phyloP scores from a whole-genome alignment of 306 rosid species.

The Castanea sativa region DNA sequence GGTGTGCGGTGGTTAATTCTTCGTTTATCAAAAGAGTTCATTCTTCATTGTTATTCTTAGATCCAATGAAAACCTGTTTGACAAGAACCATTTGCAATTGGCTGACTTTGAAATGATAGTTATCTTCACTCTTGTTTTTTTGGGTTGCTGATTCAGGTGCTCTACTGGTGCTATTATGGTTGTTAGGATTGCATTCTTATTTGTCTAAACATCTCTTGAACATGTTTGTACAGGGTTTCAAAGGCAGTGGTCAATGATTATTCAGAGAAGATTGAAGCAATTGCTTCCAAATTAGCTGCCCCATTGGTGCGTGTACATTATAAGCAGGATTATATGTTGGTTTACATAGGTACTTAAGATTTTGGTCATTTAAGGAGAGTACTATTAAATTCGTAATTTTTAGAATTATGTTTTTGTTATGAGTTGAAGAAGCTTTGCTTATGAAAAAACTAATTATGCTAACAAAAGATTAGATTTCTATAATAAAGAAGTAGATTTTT shows the following conservation, averaged over 20 bases:
- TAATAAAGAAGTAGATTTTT: constrained; percentile 1
- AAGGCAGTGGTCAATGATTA: constrained; percentile 70
- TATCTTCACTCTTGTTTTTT: background rate
- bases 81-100: background rate
- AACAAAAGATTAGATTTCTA: background rate
- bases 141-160: background rate
- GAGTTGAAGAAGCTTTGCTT: background rate
- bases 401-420: background rate
- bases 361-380: background rate
- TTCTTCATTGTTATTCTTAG: background rate
- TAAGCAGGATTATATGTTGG: background rate
- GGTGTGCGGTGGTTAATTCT: background rate
- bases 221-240: constrained; percentile 57
- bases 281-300: constrained; percentile 63
- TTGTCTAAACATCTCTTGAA: constrained; percentile 6
- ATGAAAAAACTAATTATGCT: background rate
- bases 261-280: constrained; percentile 81
- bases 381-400: background rate
- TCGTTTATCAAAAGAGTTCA: background rate
- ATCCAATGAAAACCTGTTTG: background rate
- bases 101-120: background rate
- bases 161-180: constrained; percentile 7
- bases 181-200: constrained; percentile 13
- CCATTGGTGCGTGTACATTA: constrained; percentile 38
- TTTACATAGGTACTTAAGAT: constrained; percentile 13